Evolutionary conservation across 2,329 filamentous ascomycete genomes (phyloP), one percentile per base, ranked within the genome.

Genomic region (Trichothecium roseum): DNA sequence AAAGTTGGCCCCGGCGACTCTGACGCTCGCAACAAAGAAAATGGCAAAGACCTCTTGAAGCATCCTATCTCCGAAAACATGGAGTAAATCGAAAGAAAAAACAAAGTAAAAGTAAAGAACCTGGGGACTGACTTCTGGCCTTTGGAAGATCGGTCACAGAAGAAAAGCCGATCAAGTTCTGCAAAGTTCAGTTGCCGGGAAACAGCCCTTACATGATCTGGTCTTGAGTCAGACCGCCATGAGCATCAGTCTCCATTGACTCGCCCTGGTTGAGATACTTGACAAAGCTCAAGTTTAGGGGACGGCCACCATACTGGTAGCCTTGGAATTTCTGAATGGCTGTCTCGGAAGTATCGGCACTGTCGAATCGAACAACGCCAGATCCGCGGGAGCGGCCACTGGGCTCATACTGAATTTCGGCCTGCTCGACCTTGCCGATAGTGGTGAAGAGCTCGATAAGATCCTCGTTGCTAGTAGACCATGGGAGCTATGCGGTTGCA

Each of bases 401-500:
- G 4, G 85, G 83, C 59, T 98, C 91, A 54, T 98, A 96, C 62
- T 98, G 91, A 38, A 98, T 96, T 63, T 98, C 91, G n/a, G 91
- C 91, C 51, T 91, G 87, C 52, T 95, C 87, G 40, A 98, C 91
- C 59, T 94, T 94, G 44, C 91, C 91, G 52, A 98, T 98, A 9
- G 91, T 98, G 14, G 84, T 88, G 68, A 98, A 98, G 15, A 98
- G 73, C 57, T 98, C 91, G 38, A 96, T 78, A 18, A 98, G 69
- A 59, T 98, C 91, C 43, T 98, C 91, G 54, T 98, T 96, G 67
- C 88, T 95, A 13, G 91, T 98, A 18, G 91, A 96, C 91, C 91
- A 98, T 10, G 91, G 91, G 43, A 98, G 76, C 88, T 94, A 50
- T 29, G 14, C n/a, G n/a, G 26, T 13, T 5, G 20, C 10, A n/a